These are phyloP conservation scores for Lasiodiplodia theobromae DNA, from an alignment of 2,329 filamentous ascomycete species.

Conservation along the genomic window DNA sequence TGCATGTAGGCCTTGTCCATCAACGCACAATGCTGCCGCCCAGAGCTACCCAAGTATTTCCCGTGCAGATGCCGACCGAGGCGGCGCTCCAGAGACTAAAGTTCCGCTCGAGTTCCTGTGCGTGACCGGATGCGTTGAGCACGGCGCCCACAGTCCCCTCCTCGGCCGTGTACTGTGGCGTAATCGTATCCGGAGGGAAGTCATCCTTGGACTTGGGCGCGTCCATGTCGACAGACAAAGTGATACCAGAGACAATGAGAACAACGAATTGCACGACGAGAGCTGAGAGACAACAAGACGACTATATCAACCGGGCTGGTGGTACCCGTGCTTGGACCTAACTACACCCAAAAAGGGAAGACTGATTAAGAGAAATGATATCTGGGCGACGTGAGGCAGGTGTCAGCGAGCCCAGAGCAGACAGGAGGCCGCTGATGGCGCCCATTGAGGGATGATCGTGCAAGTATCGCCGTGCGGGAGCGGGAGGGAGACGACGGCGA, in stretches of 20 bases:
- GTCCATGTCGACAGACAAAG: constrained; percentile 12
- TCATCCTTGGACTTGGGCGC: constrained; percentile 18
- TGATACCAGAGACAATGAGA: neutral
- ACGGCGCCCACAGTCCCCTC: constrained; percentile 43
- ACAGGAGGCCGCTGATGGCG: constrained; percentile 20
- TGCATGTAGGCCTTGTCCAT: constrained; percentile 5
- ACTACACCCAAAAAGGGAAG: neutral
- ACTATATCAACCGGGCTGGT: constrained; percentile 10
- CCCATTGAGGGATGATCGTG: constrained; percentile 14
- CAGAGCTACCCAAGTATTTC: constrained; percentile 54
- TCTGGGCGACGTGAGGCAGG: constrained; percentile 7
- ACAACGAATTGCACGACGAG: neutral
- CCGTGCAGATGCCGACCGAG: constrained; percentile 55
- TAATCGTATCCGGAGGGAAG: neutral
- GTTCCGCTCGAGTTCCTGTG: constrained; percentile 59
- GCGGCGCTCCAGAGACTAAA: constrained; percentile 58
- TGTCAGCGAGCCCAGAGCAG: neutral
- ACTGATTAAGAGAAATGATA: constrained; percentile 3
- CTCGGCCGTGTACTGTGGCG: constrained; percentile 22
- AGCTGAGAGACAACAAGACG: neutral
- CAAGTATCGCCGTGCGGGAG: constrained; percentile 6
- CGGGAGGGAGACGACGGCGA: constrained; percentile 1
- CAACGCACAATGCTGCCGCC: constrained; percentile 55
- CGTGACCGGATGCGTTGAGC: constrained; percentile 60
- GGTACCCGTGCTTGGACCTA: constrained; percentile 1